Evolutionary conservation across 2,329 filamentous ascomycete species (phyloP).

Genomic region (Botrytis deweyae): DNA sequence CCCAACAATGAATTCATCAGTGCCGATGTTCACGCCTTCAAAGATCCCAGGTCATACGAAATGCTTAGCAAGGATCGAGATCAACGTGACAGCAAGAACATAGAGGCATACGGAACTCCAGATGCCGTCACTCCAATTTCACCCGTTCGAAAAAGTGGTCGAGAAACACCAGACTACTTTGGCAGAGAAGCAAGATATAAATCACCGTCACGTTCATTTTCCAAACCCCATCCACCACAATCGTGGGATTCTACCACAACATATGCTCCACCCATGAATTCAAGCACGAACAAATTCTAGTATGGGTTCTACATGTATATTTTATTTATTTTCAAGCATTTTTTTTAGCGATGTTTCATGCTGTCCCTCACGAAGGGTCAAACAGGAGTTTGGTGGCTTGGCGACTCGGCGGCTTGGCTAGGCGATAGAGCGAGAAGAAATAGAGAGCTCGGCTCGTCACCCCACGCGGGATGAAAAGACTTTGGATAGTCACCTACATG

Average conservation of each 20-base stretch:
- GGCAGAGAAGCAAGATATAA: constrained; percentile 48
- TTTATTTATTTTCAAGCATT: not conserved
- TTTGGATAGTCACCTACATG: not conserved
- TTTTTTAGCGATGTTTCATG: constrained; percentile 5
- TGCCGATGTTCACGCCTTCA: constrained; percentile 65
- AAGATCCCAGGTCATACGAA: constrained; percentile 72
- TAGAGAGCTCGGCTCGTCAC: not conserved
- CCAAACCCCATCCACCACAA: constrained; percentile 45
- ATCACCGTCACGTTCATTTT: constrained; percentile 49
- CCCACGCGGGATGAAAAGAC: not conserved
- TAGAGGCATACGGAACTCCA: constrained; percentile 31
- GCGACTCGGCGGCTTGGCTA: not conserved
- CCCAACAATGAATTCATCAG: constrained; percentile 82
- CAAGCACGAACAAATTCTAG: constrained; percentile 39
- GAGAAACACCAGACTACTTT: constrained; percentile 42
- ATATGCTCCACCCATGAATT: constrained; percentile 35
- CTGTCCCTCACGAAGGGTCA: not conserved
- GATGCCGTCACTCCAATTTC: constrained; percentile 30
- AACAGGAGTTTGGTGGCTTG: constrained; percentile 6
- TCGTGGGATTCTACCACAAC: constrained; percentile 34
- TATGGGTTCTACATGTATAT: not conserved
- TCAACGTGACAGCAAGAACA: constrained; percentile 31
- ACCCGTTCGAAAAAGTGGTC: constrained; percentile 34
- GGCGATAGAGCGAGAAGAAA: not conserved
- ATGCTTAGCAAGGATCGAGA: constrained; percentile 59